Conservation (phyloP, 2,329 filamentous ascomycete genomes). For the Phoma sp. region DNA sequence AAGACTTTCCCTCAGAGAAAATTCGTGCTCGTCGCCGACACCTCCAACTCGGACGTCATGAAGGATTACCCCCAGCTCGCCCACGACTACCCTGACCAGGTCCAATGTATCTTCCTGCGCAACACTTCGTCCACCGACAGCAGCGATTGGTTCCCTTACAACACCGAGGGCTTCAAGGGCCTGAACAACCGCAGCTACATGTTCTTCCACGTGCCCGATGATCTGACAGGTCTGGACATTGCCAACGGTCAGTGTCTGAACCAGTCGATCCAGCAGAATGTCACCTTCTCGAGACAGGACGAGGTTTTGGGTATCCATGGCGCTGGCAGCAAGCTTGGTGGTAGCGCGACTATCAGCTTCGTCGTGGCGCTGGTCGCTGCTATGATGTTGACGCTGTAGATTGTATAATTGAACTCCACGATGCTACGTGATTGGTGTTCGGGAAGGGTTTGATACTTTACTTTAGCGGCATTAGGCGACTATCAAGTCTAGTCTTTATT, state of each 20-base stretch:
- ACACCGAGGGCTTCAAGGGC: slow-evolving; percentile 72
- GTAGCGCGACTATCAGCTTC: slow-evolving; percentile 41
- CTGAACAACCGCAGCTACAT: slow-evolving; percentile 73
- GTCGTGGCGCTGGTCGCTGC: slow-evolving; percentile 42
- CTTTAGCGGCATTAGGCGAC: too few relatives aligned
- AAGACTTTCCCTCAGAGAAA: slow-evolving; percentile 75
- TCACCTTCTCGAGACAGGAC: slow-evolving; percentile 64
- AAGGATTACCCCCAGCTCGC: slow-evolving; percentile 65
- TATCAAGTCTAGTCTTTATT: too few relatives aligned
- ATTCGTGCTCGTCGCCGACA: slow-evolving; percentile 78
- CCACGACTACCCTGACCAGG: slow-evolving; percentile 70
- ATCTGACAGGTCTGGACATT: slow-evolving; percentile 70
- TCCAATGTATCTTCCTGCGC: slow-evolving; percentile 78
- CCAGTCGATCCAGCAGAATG: slow-evolving; percentile 67
- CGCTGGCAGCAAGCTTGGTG: slow-evolving; percentile 30
- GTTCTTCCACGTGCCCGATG: slow-evolving; percentile 78
- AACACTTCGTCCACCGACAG: slow-evolving; percentile 74
- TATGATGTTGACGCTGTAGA: slow-evolving; percentile 32
- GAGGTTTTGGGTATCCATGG: slow-evolving; percentile 47
- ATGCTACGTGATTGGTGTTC: too few relatives aligned
- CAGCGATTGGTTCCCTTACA: slow-evolving; percentile 73
- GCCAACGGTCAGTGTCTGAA: slow-evolving; percentile 72
- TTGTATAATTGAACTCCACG: too few relatives aligned
- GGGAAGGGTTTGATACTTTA: too few relatives aligned
- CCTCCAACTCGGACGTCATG: slow-evolving; percentile 79